Conservation (phyloP, 345 rosid species). For the Arabidopsis arenosa region DNA sequence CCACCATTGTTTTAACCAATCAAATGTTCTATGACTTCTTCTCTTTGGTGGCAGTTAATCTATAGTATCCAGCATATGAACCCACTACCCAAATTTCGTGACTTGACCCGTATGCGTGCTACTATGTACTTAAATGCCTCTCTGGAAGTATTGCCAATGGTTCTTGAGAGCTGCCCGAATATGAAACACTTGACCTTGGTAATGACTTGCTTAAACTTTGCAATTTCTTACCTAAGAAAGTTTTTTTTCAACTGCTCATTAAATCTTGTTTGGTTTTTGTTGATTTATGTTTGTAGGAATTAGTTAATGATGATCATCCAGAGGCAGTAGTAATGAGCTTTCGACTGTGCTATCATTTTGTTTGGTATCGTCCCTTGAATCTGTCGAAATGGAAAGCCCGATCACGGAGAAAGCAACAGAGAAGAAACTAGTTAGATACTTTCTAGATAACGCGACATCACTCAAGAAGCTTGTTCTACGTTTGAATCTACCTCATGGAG, state of each 20-base stretch:
- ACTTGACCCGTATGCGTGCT: conserved; percentile 15
- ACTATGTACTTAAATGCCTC: not conserved
- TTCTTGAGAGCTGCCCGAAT: conserved; percentile 19
- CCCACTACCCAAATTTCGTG: conserved; percentile 17
- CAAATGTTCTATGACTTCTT: not conserved
- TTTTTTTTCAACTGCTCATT: not conserved
- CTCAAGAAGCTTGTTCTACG: conserved; percentile 19
- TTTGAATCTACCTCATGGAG: not conserved
- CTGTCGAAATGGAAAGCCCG: conserved; percentile 16
- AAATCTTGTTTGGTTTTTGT: not conserved
- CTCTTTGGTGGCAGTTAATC: conserved; percentile 20
- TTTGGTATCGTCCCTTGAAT: conserved; percentile 23
- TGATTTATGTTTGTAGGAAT: not conserved
- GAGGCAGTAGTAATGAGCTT: not conserved
- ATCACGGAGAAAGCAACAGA: not conserved
- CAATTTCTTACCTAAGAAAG: not conserved
- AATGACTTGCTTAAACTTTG: conserved; percentile 1
- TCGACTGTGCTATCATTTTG: not conserved
- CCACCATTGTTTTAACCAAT: not conserved
- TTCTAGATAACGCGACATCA: not conserved
- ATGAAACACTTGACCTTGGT: conserved; percentile 22
- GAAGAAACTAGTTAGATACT: conserved; percentile 12
- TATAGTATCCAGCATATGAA: not conserved
- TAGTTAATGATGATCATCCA: not conserved
- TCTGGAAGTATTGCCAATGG: not conserved